Evolutionary conservation across 768 basidiomycete species (phyloP).

Genomic region (Psilocybe sp.): DNA sequence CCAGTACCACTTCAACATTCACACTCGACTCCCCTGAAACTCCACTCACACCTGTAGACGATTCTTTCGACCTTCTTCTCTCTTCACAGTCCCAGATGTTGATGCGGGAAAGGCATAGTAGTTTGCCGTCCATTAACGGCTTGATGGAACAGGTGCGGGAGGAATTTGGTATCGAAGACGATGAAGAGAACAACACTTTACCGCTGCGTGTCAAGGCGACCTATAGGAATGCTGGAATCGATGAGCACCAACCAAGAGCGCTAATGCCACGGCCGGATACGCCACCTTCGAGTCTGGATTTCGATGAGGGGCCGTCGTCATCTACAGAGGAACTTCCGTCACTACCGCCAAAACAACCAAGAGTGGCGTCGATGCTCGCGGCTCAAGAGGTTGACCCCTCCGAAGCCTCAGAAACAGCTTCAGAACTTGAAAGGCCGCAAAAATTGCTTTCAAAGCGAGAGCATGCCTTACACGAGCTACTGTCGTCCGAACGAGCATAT

Average conservation of each 20-base stretch:
- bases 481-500: constrained; percentile 79
- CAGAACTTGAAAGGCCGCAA: constrained; percentile 2
- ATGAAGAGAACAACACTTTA: constrained; percentile 3
- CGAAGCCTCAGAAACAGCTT: background rate
- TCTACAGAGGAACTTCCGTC: too few relatives aligned
- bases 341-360: too few relatives aligned
- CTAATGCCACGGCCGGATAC: too few relatives aligned
- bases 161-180: constrained; percentile 4
- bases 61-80: background rate
- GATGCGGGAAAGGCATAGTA: constrained; percentile 23
- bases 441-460: constrained; percentile 61
- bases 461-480: constrained; percentile 74
- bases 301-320: too few relatives aligned
- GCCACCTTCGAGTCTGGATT: too few relatives aligned
- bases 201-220: constrained; percentile 7
- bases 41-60: constrained; percentile 17
- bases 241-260: too few relatives aligned
- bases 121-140: constrained; percentile 21
- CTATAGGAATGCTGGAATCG: too few relatives aligned
- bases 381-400: too few relatives aligned
- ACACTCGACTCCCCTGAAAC: constrained; percentile 6
- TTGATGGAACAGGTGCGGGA: constrained; percentile 22
- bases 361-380: too few relatives aligned
- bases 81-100: background rate
- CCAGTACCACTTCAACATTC: background rate